These are phyloP conservation scores for Citeromyces siamensis DNA, from an alignment of 1,139 yeast species.

Conservation along the genomic window DNA sequence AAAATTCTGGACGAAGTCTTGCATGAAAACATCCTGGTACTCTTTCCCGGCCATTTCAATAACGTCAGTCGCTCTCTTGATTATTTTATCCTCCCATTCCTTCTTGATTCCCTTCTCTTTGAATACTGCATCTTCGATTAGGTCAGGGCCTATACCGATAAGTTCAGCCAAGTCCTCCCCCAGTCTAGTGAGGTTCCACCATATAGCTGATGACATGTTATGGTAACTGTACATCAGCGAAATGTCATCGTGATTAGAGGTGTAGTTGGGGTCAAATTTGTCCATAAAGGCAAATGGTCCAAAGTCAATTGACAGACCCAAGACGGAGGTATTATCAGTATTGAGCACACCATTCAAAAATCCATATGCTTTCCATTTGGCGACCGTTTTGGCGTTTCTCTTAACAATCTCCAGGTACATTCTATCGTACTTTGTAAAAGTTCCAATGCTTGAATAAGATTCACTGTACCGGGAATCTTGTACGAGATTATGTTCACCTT, in stretches of 20 bases:
- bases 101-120: constrained; percentile 24
- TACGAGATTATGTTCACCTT: constrained; percentile 14
- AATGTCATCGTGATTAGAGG: constrained; percentile 87
- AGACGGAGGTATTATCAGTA: constrained; percentile 83
- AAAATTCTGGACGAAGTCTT: constrained; percentile 46
- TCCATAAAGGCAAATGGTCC: constrained; percentile 90
- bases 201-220: constrained; percentile 75
- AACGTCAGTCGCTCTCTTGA: constrained; percentile 50
- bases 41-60: constrained; percentile 56
- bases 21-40: constrained; percentile 51
- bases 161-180: constrained; percentile 81
- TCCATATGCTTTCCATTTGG: constrained; percentile 86
- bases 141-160: constrained; percentile 52
- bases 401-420: constrained; percentile 59
- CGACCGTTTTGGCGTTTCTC: constrained; percentile 68
- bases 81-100: constrained; percentile 38
- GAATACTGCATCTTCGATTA: constrained; percentile 29
- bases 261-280: constrained; percentile 64
- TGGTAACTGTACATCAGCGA: constrained; percentile 60
- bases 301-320: constrained; percentile 83
- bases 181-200: constrained; percentile 87
- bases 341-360: constrained; percentile 89
- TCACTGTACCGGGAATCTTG: constrained; percentile 9
- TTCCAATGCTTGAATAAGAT: constrained; percentile 20
- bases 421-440: constrained; percentile 53